Evolutionary conservation across 2,329 filamentous ascomycete species (phyloP), one percentile per base, ranked within the genome.

Genomic region (Colletotrichum theobromicola): DNA sequence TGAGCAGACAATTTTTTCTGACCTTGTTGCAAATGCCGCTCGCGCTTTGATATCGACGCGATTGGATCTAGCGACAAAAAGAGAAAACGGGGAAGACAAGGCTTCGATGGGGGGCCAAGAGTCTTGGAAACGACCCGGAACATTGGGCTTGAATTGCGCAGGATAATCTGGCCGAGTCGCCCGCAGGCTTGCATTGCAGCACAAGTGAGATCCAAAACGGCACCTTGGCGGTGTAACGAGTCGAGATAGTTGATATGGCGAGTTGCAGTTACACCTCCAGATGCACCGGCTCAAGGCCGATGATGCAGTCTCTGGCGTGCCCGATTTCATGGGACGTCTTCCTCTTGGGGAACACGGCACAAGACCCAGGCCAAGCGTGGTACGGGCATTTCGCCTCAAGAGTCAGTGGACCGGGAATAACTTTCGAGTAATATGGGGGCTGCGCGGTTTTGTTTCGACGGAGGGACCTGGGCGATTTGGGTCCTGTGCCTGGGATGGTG

Each of bases 201-300:
- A 21, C 66, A 65, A 70, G 70, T 70, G 58, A 73, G 66, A 70
- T 65, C 42, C 70, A 72, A 34, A 50, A 62, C 12, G 72, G 61
- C 67, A 67, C 68, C 68, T 72, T 72, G 72, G 68, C 72, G 72
- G 72, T 74, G 68, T 67, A 71, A 62, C 62, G 72, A 72, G 10
- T 63, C 72, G 62, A 67, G 61, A 63, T 32, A 28, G n/a, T 24
- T 55, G 67, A 69, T 63, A 30, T 37, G 37, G 50, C 26, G 58
- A 55, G 37, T 55, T 35, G 35, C 53, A 68, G 34, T 68, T 18
- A 26, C 53, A 58, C 24, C 34, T 57, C 24, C 4, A 57, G 34
- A 32, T 24, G 53, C 53, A 60, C 21, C 34, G 37, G 50, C 21
- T 18, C 18, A 32, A 50, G n/a, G 66, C 55, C 66, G 66, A 58